Evolutionary conservation across 495 filamentous ascomycete genomes (phyloP), one percentile per base, ranked within the genome.

Genomic region (Aspergillus carlsbadensis): DNA sequence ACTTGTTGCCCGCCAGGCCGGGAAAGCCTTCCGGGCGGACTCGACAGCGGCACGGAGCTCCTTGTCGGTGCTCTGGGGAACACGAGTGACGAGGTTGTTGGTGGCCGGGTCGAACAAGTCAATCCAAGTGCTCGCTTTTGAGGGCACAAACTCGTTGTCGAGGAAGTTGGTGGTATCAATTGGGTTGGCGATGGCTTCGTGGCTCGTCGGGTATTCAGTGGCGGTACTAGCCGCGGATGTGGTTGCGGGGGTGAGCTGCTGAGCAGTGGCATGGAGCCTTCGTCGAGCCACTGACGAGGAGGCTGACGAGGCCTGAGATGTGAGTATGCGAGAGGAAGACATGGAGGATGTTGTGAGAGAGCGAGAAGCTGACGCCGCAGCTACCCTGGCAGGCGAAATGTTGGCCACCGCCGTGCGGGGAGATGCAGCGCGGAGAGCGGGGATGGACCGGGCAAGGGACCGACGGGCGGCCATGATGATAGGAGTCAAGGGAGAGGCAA

Each of bases 71-170:
- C 87, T 93, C 72, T 98, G 92, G 20, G 94, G 94, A 31, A 99
- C 94, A n/a, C 95, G 88, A 10, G 94, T 98, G 31, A 99, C 90
- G 44, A 99, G 85, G 67, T 96, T 94, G 80, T 98, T 98, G 54
- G 94, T 99, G 47, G 95, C 94, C 2, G 94, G 94, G 67, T 99
- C 94, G 70, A 91, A 78, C 37, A 99, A 80, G 56, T 98, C 93
- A 68, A 98, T 95, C 87, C 89, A 97, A 42, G 52, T 60, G 5
- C 52, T 79, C 14, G 95, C 79, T 65, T 83, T 77, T 35, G 92
- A 96, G 18, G 84, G 59, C 17, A 90, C 76, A 68, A 96, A 96
- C 68, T 91, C 71, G 70, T 99, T 99, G 77, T 99, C 83, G 42
- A 98, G 68, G 71, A 98, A 99, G 71, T 90, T 92, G 54, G 87